A percentile compares a stretch with the other conserved stretches of the same genome.
phyloP scores from a whole-genome alignment of 345 rosid species.

The Gossypium anomalum region DNA sequence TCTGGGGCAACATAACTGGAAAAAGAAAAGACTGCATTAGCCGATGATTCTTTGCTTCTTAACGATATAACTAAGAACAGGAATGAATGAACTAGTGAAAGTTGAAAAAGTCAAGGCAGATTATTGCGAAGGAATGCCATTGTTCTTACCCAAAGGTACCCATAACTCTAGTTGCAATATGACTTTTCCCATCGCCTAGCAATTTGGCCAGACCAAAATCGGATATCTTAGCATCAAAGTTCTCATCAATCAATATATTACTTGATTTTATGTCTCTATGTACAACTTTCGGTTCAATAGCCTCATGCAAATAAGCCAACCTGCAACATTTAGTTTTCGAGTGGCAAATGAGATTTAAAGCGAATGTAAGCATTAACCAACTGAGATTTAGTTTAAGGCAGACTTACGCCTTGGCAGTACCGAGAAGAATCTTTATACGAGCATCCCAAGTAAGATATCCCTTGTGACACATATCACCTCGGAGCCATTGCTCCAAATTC shows the following conservation, averaged over 20 bases:
- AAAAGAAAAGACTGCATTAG: conserved; percentile 8
- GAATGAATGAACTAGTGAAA: not conserved
- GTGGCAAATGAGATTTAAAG: conserved; percentile 14
- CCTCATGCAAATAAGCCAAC: conserved; percentile 88
- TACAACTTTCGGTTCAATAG: conserved; percentile 97
- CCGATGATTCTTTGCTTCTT: not conserved
- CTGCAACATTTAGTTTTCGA: conserved; percentile 33
- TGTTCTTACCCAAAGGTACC: conserved; percentile 91
- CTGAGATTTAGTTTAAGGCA: not conserved
- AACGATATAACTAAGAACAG: not conserved
- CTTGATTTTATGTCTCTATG: conserved; percentile 97
- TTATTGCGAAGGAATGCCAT: conserved; percentile 11
- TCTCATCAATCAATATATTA: conserved; percentile 80
- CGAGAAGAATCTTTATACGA: conserved; percentile 74
- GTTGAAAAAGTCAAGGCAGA: not conserved
- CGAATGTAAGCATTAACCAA: not conserved
- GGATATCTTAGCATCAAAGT: conserved; percentile 83
- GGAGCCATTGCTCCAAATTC: conserved; percentile 94
- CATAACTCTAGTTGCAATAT: conserved; percentile 92
- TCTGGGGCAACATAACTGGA: conserved; percentile 93
- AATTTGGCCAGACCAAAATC: conserved; percentile 93
- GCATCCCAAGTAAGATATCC: conserved; percentile 96
- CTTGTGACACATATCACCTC: conserved; percentile 66
- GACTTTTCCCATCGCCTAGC: conserved; percentile 84
- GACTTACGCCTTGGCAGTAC: conserved; percentile 92